phyloP scores from a whole-genome alignment of 768 basidiomycete genomes.

The Amylocystis lapponica region DNA sequence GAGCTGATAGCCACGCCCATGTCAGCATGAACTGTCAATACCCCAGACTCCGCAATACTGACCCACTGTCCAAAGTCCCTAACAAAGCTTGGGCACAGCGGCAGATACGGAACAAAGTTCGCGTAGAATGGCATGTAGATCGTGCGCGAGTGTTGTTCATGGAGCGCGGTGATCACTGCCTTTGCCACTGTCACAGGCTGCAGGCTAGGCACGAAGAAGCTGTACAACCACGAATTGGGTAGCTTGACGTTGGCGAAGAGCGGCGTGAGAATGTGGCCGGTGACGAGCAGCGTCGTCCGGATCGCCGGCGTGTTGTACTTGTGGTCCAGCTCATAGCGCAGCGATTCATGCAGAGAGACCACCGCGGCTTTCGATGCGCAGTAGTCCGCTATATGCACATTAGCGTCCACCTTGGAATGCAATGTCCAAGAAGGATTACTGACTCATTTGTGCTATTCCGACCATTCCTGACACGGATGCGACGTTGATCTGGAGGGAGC shows the following conservation, averaged over 20 bases:
- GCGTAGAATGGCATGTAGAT: conserved; percentile 72
- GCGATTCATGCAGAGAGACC: conserved; percentile 71
- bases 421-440: conserved; percentile 25
- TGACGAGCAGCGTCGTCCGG: conserved; percentile 82
- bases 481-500: conserved; percentile 55
- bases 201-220: conserved; percentile 75
- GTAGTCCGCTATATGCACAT: conserved; percentile 80
- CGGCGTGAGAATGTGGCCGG: conserved; percentile 73
- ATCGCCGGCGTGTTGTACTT: conserved; percentile 69
- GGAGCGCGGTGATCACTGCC: conserved; percentile 72
- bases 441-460: conserved; percentile 74
- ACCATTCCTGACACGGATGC: conserved; percentile 70
- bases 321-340: conserved; percentile 85
- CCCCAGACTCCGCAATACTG: conserved; percentile 8
- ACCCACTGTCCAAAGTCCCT: conserved; percentile 78
- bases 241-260: conserved; percentile 63
- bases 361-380: conserved; percentile 90
- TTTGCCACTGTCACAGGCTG: conserved; percentile 75
- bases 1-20: conserved; percentile 34
- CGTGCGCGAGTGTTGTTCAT: conserved; percentile 69
- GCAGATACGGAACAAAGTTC: conserved; percentile 50
- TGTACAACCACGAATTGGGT: conserved; percentile 45
- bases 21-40: not conserved
- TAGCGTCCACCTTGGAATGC: no score
- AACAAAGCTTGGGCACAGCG: conserved; percentile 62